Conservation (phyloP, 192 early-diverging fungal genomes). For the Coemansia sp. region DNA sequence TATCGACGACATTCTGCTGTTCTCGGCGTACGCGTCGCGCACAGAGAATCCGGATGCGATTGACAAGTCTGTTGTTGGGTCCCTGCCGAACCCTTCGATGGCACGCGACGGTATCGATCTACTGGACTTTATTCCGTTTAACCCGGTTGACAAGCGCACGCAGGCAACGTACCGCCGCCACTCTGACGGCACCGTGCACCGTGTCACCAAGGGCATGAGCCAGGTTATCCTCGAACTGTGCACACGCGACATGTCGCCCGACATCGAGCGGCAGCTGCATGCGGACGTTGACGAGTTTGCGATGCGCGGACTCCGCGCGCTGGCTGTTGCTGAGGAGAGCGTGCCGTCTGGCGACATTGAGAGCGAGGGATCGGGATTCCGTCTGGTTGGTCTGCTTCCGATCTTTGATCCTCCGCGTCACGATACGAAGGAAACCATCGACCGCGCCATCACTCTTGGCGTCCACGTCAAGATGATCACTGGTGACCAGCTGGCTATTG, state of each 20-base stretch:
- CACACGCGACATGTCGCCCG: constrained; percentile 68
- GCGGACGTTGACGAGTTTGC: constrained; percentile 72
- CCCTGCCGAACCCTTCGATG: constrained; percentile 57
- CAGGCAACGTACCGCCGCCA: constrained; percentile 69
- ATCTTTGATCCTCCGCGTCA: constrained; percentile 78
- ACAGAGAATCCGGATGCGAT: constrained; percentile 80
- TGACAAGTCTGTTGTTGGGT: constrained; percentile 72
- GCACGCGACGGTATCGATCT: constrained; percentile 68
- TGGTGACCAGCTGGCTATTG: constrained; percentile 87
- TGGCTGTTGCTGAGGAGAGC: constrained; percentile 72
- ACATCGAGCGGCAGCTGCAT: constrained; percentile 60
- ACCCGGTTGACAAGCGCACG: constrained; percentile 78
- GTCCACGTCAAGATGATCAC: constrained; percentile 95
- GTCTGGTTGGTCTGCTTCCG: constrained; percentile 69
- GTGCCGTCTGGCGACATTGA: constrained; percentile 62
- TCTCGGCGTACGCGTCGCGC: constrained; percentile 75
- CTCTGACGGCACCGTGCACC: constrained; percentile 64
- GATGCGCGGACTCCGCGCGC: constrained; percentile 67
- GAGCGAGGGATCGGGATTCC: constrained; percentile 65
- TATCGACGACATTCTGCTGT: constrained; percentile 63
- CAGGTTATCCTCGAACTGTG: constrained; percentile 71
- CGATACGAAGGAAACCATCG: constrained; percentile 80
- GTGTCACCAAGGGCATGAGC: constrained; percentile 76
- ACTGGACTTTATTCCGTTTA: constrained; percentile 71
- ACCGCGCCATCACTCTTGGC: constrained; percentile 70